Conservation (phyloP, 345 rosid species). For the Camelina neglecta region DNA sequence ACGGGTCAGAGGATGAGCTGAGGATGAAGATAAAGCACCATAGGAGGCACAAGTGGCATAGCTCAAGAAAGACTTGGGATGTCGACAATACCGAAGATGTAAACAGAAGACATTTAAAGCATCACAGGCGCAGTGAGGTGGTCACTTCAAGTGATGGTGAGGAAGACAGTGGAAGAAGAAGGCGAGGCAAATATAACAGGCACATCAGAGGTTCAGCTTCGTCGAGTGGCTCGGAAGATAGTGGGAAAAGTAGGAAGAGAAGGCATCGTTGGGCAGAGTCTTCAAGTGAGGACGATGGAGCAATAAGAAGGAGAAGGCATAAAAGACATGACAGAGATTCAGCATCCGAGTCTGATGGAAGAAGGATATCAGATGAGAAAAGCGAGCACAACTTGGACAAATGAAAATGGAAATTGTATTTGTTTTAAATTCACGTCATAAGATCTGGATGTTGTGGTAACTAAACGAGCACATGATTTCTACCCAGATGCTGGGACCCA, state of each 20-base stretch:
- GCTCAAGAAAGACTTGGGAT: conserved; percentile 48
- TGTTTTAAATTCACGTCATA: neutral
- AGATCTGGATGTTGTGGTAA: neutral
- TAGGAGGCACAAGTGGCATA: conserved; percentile 49
- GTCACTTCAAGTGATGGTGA: conserved; percentile 47
- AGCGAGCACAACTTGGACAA: conserved; percentile 22
- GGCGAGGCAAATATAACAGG: conserved; percentile 48
- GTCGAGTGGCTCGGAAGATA: conserved; percentile 47
- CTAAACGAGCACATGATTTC: conserved; percentile 8
- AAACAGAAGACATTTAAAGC: conserved; percentile 42
- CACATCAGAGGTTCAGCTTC: conserved; percentile 40
- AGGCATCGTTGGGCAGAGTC: conserved; percentile 40
- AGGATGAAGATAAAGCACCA: conserved; percentile 55
- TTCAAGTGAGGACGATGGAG: conserved; percentile 41
- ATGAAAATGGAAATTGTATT: conserved; percentile 23
- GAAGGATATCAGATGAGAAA: conserved; percentile 27
- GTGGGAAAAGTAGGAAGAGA: conserved; percentile 36
- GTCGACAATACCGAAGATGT: conserved; percentile 44
- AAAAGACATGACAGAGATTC: conserved; percentile 29
- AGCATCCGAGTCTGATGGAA: conserved; percentile 34
- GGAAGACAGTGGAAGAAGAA: conserved; percentile 46
- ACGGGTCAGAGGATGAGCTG: conserved; percentile 56
- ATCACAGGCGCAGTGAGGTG: conserved; percentile 32
- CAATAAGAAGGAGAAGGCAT: conserved; percentile 19
- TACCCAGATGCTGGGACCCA: conserved; percentile 12